Percentiles rank a stretch among this genome's conserved stretches.
These are phyloP conservation scores for Populus nigra DNA, from an alignment of 345 rosid species.

Conservation along the genomic window DNA sequence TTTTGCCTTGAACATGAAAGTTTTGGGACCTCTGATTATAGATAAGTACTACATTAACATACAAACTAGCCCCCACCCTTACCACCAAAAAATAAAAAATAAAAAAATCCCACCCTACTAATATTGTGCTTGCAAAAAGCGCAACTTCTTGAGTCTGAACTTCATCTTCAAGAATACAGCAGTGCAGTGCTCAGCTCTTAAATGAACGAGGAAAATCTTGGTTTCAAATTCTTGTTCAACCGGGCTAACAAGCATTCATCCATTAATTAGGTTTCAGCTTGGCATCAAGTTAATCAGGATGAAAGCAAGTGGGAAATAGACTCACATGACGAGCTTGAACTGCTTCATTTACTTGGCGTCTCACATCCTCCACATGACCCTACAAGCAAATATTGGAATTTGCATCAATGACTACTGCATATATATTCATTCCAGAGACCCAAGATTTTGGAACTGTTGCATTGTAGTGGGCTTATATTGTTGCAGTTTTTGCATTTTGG, in stretches of 20 bases:
- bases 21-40: background rate
- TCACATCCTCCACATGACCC: conserved; percentile 90
- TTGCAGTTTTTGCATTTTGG: background rate
- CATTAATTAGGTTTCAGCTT: background rate
- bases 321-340: conserved; percentile 73
- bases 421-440: background rate
- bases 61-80: background rate
- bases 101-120: background rate
- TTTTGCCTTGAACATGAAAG: background rate
- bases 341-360: conserved; percentile 86
- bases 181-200: background rate
- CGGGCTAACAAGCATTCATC: conserved; percentile 2
- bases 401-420: background rate
- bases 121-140: background rate
- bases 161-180: background rate
- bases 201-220: background rate
- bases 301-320: conserved; percentile 18
- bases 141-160: background rate
- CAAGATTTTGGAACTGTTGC: background rate
- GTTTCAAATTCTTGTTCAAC: background rate
- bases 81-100: background rate
- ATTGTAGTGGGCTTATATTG: background rate
- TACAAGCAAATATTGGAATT: conserved; percentile 27
- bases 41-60: background rate
- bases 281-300: background rate